Evolutionary conservation across 352 stramenopile species (phyloP).

Genomic region (Thalassiosira hispida): DNA sequence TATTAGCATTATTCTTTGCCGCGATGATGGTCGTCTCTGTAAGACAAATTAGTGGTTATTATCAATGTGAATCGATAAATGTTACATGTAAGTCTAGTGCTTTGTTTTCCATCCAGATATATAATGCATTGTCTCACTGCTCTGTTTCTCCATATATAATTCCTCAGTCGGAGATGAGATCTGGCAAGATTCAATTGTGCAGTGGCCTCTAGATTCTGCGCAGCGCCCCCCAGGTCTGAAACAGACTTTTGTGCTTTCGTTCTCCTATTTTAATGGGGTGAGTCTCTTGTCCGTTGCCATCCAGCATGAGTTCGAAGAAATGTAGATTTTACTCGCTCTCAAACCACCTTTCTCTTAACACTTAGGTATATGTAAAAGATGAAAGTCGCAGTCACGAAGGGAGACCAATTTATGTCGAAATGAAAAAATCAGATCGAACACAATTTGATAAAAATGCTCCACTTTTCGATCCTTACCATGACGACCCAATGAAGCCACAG

Average conservation of each 20-base stretch:
- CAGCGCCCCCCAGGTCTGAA: background rate
- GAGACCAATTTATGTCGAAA: slow-evolving; percentile 21
- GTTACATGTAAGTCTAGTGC: slow-evolving; percentile 7
- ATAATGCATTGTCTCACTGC: background rate
- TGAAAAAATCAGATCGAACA: slow-evolving; percentile 22
- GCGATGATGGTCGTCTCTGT: slow-evolving; percentile 20
- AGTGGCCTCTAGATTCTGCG: background rate
- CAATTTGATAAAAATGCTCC: slow-evolving; percentile 1
- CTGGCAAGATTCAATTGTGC: slow-evolving; percentile 29
- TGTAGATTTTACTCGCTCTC: no score
- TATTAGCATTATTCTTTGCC: slow-evolving; percentile 8
- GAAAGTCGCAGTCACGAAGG: background rate
- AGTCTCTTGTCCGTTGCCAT: no score
- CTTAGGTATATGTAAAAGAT: slow-evolving; percentile 32
- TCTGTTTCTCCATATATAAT: background rate
- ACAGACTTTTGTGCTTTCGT: no score
- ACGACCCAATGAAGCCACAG: no score
- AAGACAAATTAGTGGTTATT: slow-evolving; percentile 14
- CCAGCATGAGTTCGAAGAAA: no score
- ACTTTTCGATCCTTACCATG: background rate
- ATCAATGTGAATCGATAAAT: slow-evolving; percentile 13
- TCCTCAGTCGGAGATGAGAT: slow-evolving; percentile 5
- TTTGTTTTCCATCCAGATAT: background rate
- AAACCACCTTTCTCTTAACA: no score
- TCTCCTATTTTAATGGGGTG: no score